These are phyloP conservation scores for Pseudogymnoascus sp. DNA, from an alignment of 2,329 filamentous ascomycete species.

Conservation along the genomic window DNA sequence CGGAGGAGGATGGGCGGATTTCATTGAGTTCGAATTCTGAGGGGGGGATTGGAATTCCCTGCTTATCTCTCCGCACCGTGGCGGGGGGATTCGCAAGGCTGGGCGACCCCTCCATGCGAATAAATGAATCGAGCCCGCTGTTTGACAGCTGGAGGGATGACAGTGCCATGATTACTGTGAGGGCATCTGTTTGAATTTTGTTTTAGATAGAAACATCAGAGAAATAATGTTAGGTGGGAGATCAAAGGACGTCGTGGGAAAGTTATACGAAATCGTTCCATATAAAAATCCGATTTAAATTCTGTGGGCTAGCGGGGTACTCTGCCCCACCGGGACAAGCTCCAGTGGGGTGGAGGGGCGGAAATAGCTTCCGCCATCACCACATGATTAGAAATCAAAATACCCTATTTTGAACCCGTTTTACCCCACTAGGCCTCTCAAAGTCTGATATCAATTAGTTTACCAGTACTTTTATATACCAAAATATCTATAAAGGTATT, in stretches of 20 bases:
- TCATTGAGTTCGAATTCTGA: not conserved
- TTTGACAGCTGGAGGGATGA: not conserved
- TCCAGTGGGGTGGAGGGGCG: not conserved
- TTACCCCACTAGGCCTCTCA: not conserved
- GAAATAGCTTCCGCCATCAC: not conserved
- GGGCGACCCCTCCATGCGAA: not conserved
- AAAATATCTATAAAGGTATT: not conserved
- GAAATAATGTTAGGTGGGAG: not conserved
- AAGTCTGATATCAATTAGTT: not conserved
- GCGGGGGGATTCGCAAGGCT: not conserved
- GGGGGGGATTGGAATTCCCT: not conserved
- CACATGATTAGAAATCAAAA: not conserved
- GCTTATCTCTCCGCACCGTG: slow-evolving; percentile 1
- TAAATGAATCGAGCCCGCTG: not conserved
- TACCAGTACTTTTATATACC: not conserved
- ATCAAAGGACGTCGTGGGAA: not conserved
- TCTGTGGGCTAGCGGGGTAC: not conserved
- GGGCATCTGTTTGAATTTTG: not conserved
- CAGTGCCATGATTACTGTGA: not conserved
- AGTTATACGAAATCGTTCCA: not conserved
- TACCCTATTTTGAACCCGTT: not conserved
- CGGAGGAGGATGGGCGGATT: not conserved
- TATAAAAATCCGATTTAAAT: not conserved
- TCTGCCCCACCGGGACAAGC: not conserved
- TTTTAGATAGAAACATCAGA: not conserved